Base-by-base conservation (phyloP, 495 filamentous ascomycete genomes). In the Neurospora pannonica region DNA sequence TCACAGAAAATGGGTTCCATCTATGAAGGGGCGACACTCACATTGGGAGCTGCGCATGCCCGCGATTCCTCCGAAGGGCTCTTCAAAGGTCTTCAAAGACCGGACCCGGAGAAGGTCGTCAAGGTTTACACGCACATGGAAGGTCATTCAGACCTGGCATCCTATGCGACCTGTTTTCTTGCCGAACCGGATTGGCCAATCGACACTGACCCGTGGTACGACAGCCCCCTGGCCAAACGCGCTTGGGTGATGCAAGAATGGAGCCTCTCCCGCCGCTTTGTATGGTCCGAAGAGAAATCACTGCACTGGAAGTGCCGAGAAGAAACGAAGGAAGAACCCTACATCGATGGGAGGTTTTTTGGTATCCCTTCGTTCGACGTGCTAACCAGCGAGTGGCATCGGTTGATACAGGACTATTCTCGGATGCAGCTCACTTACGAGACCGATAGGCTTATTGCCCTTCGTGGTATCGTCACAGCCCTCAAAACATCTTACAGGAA, bases 201-300 rank as follows among this genome's bases (percentile, higher is more conserved):
- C 7, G 19, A 48, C 43, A 5, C 3, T 21, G 0, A 2, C 11
- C 24, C 24, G 24, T 62, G 54, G 54, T 1, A 3, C 0, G 7
- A 17, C 2, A 9, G 13, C 28, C 24, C 6, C 54, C 15, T 62
- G 13, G 0, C 54, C 54, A 0, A 2, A 19, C 54, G 54, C 13
- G 54, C 54, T 4, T 62, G 54, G 54, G 54, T 62, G 54, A 62
- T 62, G 54, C 54, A 62, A 62, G 54, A 62, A 62, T 62, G 28
- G 28, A 17, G 13, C 54, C 54, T 62, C 54, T 34, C 54, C 3
- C 54, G 54, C 54, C 54, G 54, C 13, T 62, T 62, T 34, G 0
- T 62, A 9, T 62, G 54, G 54, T 7, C 13, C 3, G 28, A 34
- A 3, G 0, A 15, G 0, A 17, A 28, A 0, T 31, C 28, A 28